These are phyloP conservation scores for Mycena filopes DNA, from an alignment of 768 basidiomycete genomes.

Conservation along the genomic window DNA sequence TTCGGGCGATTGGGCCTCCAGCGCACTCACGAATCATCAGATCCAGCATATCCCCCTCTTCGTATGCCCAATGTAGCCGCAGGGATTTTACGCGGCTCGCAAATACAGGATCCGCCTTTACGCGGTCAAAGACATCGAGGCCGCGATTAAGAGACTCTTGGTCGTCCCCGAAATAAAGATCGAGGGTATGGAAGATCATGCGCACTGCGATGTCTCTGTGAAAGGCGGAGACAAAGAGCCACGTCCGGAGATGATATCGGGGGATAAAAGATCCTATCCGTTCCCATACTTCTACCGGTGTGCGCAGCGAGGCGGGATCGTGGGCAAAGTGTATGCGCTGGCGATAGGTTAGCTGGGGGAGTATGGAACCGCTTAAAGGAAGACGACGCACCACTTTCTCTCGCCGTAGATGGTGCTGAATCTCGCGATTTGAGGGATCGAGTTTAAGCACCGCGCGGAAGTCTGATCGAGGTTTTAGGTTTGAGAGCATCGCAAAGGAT, in stretches of 20 bases:
- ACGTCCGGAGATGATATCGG: slow-evolving; percentile 73
- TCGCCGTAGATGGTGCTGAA: slow-evolving; percentile 60
- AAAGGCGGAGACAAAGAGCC: slow-evolving; percentile 73
- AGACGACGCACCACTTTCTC: slow-evolving; percentile 56
- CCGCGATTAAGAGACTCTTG: slow-evolving; percentile 68
- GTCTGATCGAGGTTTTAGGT: slow-evolving; percentile 52
- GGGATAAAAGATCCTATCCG: slow-evolving; percentile 70
- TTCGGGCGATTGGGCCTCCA: neutral
- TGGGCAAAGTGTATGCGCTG: slow-evolving; percentile 61
- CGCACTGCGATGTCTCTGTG: slow-evolving; percentile 73
- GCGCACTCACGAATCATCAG: slow-evolving; percentile 60
- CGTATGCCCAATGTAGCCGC: slow-evolving; percentile 75
- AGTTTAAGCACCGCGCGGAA: slow-evolving; percentile 68
- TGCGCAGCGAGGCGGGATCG: slow-evolving; percentile 69
- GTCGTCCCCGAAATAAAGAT: slow-evolving; percentile 71
- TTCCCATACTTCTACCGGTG: slow-evolving; percentile 76
- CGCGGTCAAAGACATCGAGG: slow-evolving; percentile 74
- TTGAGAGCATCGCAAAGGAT: neutral
- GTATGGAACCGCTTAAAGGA: too few species aligned
- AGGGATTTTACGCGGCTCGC: slow-evolving; percentile 68
- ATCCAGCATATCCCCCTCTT: slow-evolving; percentile 75
- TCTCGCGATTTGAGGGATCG: slow-evolving; percentile 67
- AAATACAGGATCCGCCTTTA: slow-evolving; percentile 69
- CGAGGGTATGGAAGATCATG: slow-evolving; percentile 73
- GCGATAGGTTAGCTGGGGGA: neutral